These are phyloP conservation scores for Gossypium trilobum DNA, from an alignment of 441 rosid genomes.

Conservation along the genomic window DNA sequence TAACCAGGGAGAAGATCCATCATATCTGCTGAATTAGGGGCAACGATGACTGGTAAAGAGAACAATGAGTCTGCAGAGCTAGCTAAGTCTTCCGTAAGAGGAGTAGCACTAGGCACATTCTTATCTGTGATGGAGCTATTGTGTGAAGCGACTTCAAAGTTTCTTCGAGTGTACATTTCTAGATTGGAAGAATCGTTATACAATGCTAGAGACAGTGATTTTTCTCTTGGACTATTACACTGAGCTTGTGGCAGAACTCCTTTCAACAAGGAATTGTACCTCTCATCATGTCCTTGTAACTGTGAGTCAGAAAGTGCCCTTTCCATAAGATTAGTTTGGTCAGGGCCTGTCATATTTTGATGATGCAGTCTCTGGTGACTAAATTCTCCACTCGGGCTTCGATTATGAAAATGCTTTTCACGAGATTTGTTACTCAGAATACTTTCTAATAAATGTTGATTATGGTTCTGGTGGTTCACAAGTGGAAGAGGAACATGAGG, in stretches of 20 bases:
- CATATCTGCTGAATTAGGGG: conserved; percentile 22
- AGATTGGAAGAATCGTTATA: conserved; percentile 21
- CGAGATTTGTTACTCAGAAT: conserved; percentile 24
- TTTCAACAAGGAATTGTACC: conserved; percentile 27
- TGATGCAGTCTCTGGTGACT: conserved; percentile 18
- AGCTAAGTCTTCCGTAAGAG: conserved; percentile 25
- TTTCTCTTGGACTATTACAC: conserved; percentile 29
- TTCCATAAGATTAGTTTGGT: conserved; percentile 31
- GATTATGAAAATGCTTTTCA: conserved; percentile 29
- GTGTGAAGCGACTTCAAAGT: conserved; percentile 9
- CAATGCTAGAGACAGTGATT: conserved; percentile 29
- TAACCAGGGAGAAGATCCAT: conserved; percentile 22
- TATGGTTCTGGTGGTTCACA: conserved; percentile 27
- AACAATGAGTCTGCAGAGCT: conserved; percentile 29
- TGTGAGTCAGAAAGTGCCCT: conserved; percentile 49
- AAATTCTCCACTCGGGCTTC: conserved; percentile 39
- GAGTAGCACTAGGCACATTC: conserved; percentile 22
- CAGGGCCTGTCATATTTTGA: conserved; percentile 29
- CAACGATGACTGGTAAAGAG: conserved; percentile 21
- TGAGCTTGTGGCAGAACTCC: conserved; percentile 20
- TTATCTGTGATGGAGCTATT: conserved; percentile 11
- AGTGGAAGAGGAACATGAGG: conserved; percentile 28
- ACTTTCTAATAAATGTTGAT: conserved; percentile 34
- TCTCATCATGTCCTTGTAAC: conserved; percentile 39
- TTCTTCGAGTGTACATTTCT: conserved; percentile 24